phyloP scores from a whole-genome alignment of 768 basidiomycete species.

The Suillus subaureus region DNA sequence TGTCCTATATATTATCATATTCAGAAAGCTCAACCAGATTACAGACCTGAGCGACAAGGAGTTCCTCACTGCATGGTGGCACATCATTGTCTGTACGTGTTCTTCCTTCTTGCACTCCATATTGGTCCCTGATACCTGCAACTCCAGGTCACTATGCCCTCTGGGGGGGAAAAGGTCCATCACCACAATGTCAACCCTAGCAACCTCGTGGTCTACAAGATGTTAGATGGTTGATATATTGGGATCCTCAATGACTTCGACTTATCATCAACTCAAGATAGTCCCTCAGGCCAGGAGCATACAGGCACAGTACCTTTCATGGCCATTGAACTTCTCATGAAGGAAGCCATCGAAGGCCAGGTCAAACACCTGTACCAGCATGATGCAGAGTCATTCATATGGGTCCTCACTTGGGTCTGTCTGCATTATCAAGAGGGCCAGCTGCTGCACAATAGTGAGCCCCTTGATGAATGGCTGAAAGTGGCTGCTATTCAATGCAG shows the following conservation, averaged over 20 bases:
- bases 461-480: background rate
- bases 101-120: background rate
- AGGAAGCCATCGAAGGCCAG: background rate
- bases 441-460: background rate
- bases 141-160: conserved; percentile 10
- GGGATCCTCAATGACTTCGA: conserved; percentile 17
- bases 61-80: conserved; percentile 8
- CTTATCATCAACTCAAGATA: background rate
- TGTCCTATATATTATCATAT: conserved; percentile 6
- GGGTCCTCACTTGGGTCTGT: conserved; percentile 4
- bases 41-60: background rate
- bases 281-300: background rate
- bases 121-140: background rate
- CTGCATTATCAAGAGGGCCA: background rate
- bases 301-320: conserved; percentile 16
- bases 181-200: conserved; percentile 9
- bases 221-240: background rate
- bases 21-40: conserved; percentile 8
- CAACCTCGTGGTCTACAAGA: conserved; percentile 12
- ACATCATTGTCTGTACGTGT: conserved; percentile 4
- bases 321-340: conserved; percentile 8
- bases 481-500: background rate
- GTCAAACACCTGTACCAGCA: background rate
- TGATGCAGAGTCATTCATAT: conserved; percentile 2
- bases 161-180: background rate